phyloP scores from a whole-genome alignment of 805 yeast species.

The Nematodospora valgi region DNA sequence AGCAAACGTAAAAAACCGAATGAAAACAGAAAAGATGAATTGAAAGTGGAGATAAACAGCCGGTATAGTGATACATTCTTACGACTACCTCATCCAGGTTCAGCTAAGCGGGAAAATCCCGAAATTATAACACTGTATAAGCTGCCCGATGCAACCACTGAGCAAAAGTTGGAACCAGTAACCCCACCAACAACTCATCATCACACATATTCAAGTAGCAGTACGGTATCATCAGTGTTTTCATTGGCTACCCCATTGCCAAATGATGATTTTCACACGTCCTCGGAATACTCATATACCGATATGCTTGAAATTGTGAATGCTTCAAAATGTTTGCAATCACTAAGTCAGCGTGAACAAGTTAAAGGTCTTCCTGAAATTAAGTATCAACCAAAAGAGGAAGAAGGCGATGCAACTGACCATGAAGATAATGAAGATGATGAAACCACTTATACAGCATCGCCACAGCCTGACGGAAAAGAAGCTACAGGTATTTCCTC shows the following conservation, averaged over 20 bases:
- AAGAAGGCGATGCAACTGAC: too few relatives aligned
- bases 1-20: too few relatives aligned
- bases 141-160: background rate
- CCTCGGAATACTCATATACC: conserved; percentile 7
- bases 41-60: too few relatives aligned
- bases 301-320: conserved; percentile 30
- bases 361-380: conserved; percentile 1
- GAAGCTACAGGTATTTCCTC: conserved; percentile 23
- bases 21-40: too few relatives aligned
- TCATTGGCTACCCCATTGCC: conserved; percentile 2
- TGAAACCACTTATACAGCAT: conserved; percentile 6
- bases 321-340: conserved; percentile 36
- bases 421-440: conserved; percentile 6
- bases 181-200: conserved; percentile 2
- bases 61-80: too few relatives aligned
- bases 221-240: conserved; percentile 6
- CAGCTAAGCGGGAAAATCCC: too few relatives aligned
- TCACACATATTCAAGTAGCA: conserved; percentile 2
- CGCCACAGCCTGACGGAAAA: conserved; percentile 2
- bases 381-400: background rate
- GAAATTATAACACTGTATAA: too few relatives aligned
- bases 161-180: background rate
- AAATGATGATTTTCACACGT: too few relatives aligned
- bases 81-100: too few relatives aligned
- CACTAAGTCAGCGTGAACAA: conserved; percentile 11